Percentiles rank a stretch among this genome's conserved stretches.
Conservation (phyloP, 768 basidiomycete species). For the Mycena albidolilacea region DNA sequence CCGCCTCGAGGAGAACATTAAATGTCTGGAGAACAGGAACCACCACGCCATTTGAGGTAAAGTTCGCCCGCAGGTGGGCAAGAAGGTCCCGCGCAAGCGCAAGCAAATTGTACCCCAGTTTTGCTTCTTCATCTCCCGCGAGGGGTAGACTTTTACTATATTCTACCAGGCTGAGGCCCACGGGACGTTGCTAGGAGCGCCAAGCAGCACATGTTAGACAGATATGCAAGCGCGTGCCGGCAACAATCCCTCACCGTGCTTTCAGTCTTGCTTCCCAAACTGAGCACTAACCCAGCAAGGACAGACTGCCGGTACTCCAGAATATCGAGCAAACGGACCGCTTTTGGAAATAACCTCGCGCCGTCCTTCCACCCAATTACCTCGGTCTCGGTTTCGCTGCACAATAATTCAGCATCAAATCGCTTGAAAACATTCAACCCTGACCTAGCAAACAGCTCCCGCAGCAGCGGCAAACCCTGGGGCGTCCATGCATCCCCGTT, state of each 20-base stretch:
- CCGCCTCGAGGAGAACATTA: constrained; percentile 79
- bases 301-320: constrained; percentile 72
- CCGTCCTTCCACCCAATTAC: constrained; percentile 78
- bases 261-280: constrained; percentile 87
- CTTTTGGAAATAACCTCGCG: constrained; percentile 81
- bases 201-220: constrained; percentile 24
- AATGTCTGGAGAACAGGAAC: constrained; percentile 88
- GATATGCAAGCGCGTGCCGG: constrained; percentile 32
- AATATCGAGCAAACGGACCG: constrained; percentile 75
- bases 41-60: constrained; percentile 78
- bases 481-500: constrained; percentile 67
- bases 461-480: constrained; percentile 61
- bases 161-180: constrained; percentile 70
- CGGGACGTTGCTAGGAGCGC: constrained; percentile 73
- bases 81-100: constrained; percentile 73
- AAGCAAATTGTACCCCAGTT: constrained; percentile 60
- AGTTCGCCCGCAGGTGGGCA: constrained; percentile 64
- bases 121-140: constrained; percentile 34
- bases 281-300: constrained; percentile 81
- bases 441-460: constrained; percentile 69
- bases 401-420: constrained; percentile 23
- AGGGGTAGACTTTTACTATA: constrained; percentile 72
- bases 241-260: constrained; percentile 74
- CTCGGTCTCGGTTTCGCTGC: constrained; percentile 52
- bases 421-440: constrained; percentile 35